Evolutionary conservation across 2,329 filamentous ascomycete species (phyloP), one percentile per base, ranked within the genome.

Genomic region (Arthrinium phaeospermum): DNA sequence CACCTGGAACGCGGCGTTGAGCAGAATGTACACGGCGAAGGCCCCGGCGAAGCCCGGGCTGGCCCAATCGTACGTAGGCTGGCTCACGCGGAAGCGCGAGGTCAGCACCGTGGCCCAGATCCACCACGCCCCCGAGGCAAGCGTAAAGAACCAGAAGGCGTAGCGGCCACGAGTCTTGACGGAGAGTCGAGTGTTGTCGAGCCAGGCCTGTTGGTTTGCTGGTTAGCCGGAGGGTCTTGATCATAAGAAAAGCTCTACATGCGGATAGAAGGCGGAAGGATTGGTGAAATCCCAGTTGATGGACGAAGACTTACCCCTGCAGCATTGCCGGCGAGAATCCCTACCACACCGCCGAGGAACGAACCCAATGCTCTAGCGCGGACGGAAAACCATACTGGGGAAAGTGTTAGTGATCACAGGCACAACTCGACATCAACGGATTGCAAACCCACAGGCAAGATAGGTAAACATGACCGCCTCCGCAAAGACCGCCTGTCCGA

Each of bases 401-500:
- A 0, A 14, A 46, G 76, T 37, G 77, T 49, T 51, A 37, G n/a
- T 22, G 5, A 4, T 24, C 1, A 12, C 19, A 13, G 8, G 1
- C 14, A 27, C 16, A 61, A 49, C 1, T 22, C 74, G n/a, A 10
- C 1, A 41, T 7, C 5, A 4, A 22, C 6, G 27, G 6, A 10
- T 34, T 19, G 3, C 6, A 2, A 34, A 80, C 82, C 76, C 70
- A 83, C 85, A 74, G 12, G 86, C 85, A 10, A 91, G 83, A 72
- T 91, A 94, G 0, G 92, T 94, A 79, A 91, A 93, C 80, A 91
- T 93, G 0, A 94, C 91, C 0, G 92, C 90, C 78, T 94, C 92
- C 0, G 91, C 83, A 77, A 92, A 94, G 0, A 93, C 92, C 0
- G 90, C 90, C 75, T 94, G 91, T 1, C 90, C 90, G 51, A 94